Evolutionary conservation across 1,139 yeast species (phyloP).

Genomic region (Lodderomyces metapsilosis): DNA sequence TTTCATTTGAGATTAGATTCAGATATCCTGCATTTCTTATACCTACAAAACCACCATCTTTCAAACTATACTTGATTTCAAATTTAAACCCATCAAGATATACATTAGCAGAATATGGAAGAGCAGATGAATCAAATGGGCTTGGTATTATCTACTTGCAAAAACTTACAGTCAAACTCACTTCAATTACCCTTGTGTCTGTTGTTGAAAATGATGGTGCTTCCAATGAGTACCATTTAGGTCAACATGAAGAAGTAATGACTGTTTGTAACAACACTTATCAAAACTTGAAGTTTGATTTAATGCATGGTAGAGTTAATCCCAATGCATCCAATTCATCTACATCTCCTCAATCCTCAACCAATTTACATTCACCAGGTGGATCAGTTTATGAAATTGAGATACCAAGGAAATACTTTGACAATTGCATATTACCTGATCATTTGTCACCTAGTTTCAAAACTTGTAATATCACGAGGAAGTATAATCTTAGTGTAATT

Average conservation of each 20-base stretch:
- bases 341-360: constrained; percentile 9
- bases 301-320: constrained; percentile 32
- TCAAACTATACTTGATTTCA: constrained; percentile 39
- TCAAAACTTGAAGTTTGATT: constrained; percentile 40
- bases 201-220: constrained; percentile 36
- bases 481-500: constrained; percentile 42
- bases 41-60: constrained; percentile 42
- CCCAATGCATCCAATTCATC: constrained; percentile 22
- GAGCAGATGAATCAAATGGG: constrained; percentile 45
- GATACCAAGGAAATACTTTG: constrained; percentile 40
- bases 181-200: constrained; percentile 30
- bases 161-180: constrained; percentile 34
- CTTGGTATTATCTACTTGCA: constrained; percentile 47
- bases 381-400: constrained; percentile 39
- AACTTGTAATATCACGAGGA: constrained; percentile 56
- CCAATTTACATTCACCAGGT: constrained; percentile 8
- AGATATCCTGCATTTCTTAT: constrained; percentile 44
- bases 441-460: constrained; percentile 53
- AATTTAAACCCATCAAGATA: constrained; percentile 34
- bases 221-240: constrained; percentile 27
- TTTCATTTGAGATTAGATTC: constrained; percentile 48
- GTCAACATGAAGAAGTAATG: constrained; percentile 26
- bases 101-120: constrained; percentile 35
- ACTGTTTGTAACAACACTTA: constrained; percentile 32
- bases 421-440: constrained; percentile 48